These are phyloP conservation scores for Suhomyces prunicola DNA, from an alignment of 805 yeast species.

Conservation along the genomic window DNA sequence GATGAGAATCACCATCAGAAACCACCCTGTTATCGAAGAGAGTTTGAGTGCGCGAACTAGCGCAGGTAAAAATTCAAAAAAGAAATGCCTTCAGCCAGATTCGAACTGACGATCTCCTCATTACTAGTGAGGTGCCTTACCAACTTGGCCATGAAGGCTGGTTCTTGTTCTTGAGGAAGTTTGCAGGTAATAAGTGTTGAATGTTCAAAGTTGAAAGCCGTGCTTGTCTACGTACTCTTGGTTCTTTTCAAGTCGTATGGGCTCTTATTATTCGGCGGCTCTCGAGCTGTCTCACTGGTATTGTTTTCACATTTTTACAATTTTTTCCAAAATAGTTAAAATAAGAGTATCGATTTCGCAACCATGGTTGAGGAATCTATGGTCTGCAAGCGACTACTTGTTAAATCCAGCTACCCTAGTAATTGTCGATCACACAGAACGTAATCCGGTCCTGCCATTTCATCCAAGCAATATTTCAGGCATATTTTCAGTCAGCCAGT, in stretches of 20 bases:
- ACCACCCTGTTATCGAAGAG: neutral
- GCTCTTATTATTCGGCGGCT: too few relatives aligned
- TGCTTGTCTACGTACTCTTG: too few relatives aligned
- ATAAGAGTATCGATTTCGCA: neutral
- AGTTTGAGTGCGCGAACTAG: neutral
- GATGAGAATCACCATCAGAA: neutral
- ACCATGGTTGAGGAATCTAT: neutral
- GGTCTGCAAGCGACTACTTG: neutral
- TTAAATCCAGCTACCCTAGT: too few relatives aligned
- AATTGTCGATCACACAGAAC: too few relatives aligned
- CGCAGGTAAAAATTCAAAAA: conserved; percentile 1
- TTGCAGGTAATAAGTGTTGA: too few relatives aligned
- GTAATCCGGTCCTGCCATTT: too few relatives aligned
- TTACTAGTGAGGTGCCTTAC: conserved; percentile 19
- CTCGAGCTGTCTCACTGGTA: too few relatives aligned
- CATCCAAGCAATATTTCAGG: neutral
- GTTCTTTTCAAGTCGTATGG: too few relatives aligned
- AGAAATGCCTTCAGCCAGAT: conserved; percentile 17
- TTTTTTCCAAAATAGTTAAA: neutral
- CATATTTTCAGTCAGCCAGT: too few relatives aligned
- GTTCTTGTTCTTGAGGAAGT: neutral
- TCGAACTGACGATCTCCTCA: conserved; percentile 20
- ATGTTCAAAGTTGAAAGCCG: too few relatives aligned
- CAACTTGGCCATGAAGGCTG: conserved; percentile 17
- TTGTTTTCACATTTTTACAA: too few relatives aligned